Evolutionary conservation across 768 basidiomycete genomes (phyloP).

Genomic region (Tricholoma furcatifolium): DNA sequence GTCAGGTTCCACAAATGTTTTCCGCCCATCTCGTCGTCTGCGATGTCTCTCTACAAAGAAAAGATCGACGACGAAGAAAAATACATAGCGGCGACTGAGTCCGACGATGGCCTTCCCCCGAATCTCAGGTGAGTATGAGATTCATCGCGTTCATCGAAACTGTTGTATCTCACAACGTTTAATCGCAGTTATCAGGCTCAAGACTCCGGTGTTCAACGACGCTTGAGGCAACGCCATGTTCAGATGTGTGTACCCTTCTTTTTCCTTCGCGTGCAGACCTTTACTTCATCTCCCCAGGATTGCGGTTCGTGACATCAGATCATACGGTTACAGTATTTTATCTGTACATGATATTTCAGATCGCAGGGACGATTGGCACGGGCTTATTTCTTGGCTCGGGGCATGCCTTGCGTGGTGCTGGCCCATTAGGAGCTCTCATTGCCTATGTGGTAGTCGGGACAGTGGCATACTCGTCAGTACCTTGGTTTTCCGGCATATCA

Average conservation of each 20-base stretch:
- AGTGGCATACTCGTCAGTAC: conserved; percentile 58
- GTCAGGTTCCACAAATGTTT: too few species aligned
- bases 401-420: conserved; percentile 53
- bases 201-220: conserved; percentile 69
- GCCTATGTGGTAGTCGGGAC: conserved; percentile 65
- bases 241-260: conserved; percentile 55
- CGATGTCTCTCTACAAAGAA: neutral
- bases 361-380: conserved; percentile 75
- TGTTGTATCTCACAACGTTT: too few species aligned
- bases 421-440: conserved; percentile 65
- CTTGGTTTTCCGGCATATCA: neutral
- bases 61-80: conserved; percentile 1
- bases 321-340: neutral
- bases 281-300: conserved; percentile 39
- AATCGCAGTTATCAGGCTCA: conserved; percentile 41
- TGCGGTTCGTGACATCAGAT: conserved; percentile 45
- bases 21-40: neutral
- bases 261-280: neutral
- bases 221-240: conserved; percentile 74
- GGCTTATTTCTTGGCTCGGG: conserved; percentile 76
- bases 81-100: neutral
- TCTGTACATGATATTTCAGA: conserved; percentile 31
- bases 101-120: neutral
- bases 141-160: neutral
- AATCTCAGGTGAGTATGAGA: conserved; percentile 1